Percentiles rank a stretch among this genome's conserved stretches.
Evolutionary conservation across 2,329 filamentous ascomycete genomes (phyloP).

Genomic region (Xylaria sp.): DNA sequence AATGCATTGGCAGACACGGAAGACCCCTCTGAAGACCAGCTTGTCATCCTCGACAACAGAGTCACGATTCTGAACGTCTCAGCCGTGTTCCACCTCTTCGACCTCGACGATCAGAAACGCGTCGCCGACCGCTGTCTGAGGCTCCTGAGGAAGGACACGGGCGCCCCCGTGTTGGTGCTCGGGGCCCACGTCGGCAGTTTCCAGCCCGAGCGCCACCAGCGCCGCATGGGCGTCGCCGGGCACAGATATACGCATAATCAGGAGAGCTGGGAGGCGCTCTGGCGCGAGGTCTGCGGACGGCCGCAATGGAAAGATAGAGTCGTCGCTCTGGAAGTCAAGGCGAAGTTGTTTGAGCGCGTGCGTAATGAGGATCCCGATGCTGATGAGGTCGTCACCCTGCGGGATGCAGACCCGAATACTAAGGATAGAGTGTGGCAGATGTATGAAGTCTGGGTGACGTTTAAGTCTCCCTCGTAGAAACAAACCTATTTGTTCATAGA

Average conservation of each 20-base stretch:
- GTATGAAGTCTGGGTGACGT: constrained; percentile 45
- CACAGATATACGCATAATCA: constrained; percentile 40
- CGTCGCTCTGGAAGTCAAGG: constrained; percentile 39
- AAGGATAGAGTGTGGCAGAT: constrained; percentile 38
- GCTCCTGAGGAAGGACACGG: constrained; percentile 46
- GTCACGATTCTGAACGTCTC: constrained; percentile 48
- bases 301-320: constrained; percentile 40
- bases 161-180: constrained; percentile 48
- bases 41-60: constrained; percentile 49
- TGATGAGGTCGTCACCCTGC: constrained; percentile 26
- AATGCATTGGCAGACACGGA: constrained; percentile 41
- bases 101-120: constrained; percentile 48
- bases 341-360: constrained; percentile 37
- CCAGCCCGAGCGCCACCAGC: constrained; percentile 15
- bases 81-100: constrained; percentile 54
- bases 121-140: constrained; percentile 44
- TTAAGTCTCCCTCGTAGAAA: constrained; percentile 24
- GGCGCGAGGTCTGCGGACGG: constrained; percentile 39
- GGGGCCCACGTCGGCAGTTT: constrained; percentile 41
- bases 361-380: constrained; percentile 25
- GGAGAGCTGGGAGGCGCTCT: constrained; percentile 42
- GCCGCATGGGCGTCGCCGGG: constrained; percentile 17
- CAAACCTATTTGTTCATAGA: no score
- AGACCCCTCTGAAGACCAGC: constrained; percentile 44
- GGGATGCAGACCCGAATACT: constrained; percentile 16